These are phyloP conservation scores for Volvox carteri DNA, from an alignment of 163 green algal species.

Conservation along the genomic window DNA sequence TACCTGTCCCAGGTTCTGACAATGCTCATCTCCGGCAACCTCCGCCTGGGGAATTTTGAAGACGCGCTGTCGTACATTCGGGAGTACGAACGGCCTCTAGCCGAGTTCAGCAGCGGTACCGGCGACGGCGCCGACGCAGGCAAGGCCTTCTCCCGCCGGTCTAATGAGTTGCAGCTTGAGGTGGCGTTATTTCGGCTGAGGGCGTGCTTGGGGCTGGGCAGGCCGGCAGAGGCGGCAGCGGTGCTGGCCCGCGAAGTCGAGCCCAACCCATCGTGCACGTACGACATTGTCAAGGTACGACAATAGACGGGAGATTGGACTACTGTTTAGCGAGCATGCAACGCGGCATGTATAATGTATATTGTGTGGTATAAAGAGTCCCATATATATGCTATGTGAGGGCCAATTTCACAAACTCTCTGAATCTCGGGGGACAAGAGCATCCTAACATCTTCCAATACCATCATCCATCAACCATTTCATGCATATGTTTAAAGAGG, in stretches of 20 bases:
- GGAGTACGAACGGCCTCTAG: not conserved
- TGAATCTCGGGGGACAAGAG: not conserved
- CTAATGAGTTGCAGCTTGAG: not conserved
- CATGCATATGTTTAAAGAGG: too few species aligned
- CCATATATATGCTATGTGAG: not conserved
- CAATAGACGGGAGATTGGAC: not conserved
- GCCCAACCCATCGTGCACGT: conserved; percentile 26
- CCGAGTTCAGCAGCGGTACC: not conserved
- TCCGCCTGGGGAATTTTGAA: not conserved
- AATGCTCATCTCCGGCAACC: conserved; percentile 16
- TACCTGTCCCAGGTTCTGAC: conserved; percentile 38
- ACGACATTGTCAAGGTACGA: not conserved
- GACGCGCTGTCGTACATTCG: conserved; percentile 32
- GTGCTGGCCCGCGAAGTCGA: conserved; percentile 16
- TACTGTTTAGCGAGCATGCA: not conserved
- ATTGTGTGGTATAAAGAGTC: not conserved
- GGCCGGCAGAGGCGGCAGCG: conserved; percentile 26
- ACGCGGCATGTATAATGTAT: not conserved
- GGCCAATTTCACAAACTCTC: too few species aligned
- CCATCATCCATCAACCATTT: not conserved
- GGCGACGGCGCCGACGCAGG: not conserved
- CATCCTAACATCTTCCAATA: not conserved
- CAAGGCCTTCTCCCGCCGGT: not conserved
- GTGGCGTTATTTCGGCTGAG: conserved; percentile 32
- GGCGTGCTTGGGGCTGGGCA: conserved; percentile 14